Conservation (phyloP, 371 early-diverging fungal species). For the Mucor circinelloides region DNA sequence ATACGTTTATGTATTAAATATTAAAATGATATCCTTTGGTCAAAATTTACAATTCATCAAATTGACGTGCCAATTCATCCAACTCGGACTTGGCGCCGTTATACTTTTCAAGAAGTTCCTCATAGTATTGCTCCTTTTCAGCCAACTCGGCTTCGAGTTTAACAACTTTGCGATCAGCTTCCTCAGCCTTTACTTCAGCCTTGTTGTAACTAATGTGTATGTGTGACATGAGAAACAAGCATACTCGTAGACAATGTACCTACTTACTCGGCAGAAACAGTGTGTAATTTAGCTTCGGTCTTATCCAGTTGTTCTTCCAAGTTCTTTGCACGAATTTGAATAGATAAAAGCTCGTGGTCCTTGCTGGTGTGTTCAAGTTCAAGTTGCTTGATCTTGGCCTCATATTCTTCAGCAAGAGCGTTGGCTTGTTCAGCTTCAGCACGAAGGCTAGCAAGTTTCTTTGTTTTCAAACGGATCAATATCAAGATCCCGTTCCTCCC, state of each 20-base stretch:
- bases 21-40: not conserved
- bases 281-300: slow-evolving; percentile 61
- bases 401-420: slow-evolving; percentile 70
- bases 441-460: slow-evolving; percentile 74
- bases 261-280: slow-evolving; percentile 66
- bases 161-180: slow-evolving; percentile 68
- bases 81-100: slow-evolving; percentile 67
- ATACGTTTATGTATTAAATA: not conserved
- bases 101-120: slow-evolving; percentile 67
- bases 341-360: slow-evolving; percentile 76
- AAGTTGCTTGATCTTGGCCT: slow-evolving; percentile 65
- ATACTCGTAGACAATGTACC: not conserved
- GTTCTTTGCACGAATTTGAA: slow-evolving; percentile 66
- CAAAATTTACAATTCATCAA: slow-evolving; percentile 69
- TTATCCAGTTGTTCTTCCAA: slow-evolving; percentile 70
- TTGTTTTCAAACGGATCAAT: not conserved
- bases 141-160: slow-evolving; percentile 66
- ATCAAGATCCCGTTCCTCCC: not conserved
- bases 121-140: slow-evolving; percentile 65
- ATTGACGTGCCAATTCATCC: slow-evolving; percentile 72
- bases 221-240: not conserved
- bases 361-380: slow-evolving; percentile 66
- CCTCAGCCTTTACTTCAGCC: slow-evolving; percentile 77
- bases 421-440: slow-evolving; percentile 71
- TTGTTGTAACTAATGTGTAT: slow-evolving; percentile 60